Percentiles rank a stretch among this genome's conserved stretches.
These are phyloP conservation scores for Kentomonas sorsogonicus DNA, from an alignment of 208 protist species.

Conservation along the genomic window DNA sequence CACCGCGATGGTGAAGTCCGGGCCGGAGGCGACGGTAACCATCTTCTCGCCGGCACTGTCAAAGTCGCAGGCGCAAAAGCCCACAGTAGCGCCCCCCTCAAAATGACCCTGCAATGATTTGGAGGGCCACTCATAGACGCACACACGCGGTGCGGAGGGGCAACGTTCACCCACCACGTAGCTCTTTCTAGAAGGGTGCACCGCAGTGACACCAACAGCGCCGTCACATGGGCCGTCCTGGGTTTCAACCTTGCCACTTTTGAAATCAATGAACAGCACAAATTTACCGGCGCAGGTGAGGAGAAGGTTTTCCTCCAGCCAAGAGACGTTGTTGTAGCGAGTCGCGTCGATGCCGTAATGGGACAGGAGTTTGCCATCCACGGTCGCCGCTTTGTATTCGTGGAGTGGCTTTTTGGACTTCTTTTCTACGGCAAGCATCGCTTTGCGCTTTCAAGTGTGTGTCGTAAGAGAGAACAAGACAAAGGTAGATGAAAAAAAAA, in stretches of 20 bases:
- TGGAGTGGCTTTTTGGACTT: constrained; percentile 52
- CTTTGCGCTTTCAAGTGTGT: neutral
- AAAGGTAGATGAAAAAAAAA: neutral
- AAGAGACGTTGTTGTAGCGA: constrained; percentile 55
- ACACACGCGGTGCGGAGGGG: constrained; percentile 45
- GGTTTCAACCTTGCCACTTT: constrained; percentile 32
- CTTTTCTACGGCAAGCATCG: neutral
- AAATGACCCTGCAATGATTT: constrained; percentile 52
- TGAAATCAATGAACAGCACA: constrained; percentile 75
- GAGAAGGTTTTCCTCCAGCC: constrained; percentile 46
- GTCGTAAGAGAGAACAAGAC: constrained; percentile 4
- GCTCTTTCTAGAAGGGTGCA: constrained; percentile 59
- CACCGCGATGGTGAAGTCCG: constrained; percentile 95
- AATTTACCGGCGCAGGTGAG: constrained; percentile 76
- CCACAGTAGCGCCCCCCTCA: constrained; percentile 65
- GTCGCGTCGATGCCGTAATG: constrained; percentile 71
- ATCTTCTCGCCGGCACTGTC: constrained; percentile 81
- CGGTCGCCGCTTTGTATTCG: constrained; percentile 38
- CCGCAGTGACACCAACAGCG: constrained; percentile 51
- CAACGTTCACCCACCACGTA: constrained; percentile 86
- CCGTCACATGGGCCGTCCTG: constrained; percentile 34
- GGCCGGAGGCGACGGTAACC: constrained; percentile 90
- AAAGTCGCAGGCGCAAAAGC: constrained; percentile 88
- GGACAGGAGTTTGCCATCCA: constrained; percentile 30
- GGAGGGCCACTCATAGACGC: constrained; percentile 81